Evolutionary conservation across 2,329 filamentous ascomycete species (phyloP).

Genomic region (Metarhizium humberi): DNA sequence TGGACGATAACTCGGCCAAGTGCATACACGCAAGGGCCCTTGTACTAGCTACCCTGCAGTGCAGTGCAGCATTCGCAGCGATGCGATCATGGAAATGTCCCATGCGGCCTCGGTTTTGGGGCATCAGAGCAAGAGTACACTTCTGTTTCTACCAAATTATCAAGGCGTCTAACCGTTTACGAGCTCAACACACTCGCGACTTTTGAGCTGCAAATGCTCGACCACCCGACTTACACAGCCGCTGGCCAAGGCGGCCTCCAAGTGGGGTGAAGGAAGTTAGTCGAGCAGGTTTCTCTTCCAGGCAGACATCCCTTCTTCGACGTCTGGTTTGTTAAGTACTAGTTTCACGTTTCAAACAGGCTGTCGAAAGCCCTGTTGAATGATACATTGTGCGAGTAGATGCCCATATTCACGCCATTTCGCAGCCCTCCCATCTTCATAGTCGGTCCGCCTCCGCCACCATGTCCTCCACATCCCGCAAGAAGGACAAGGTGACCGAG

Average conservation of each 20-base stretch:
- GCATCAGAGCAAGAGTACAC: too few species aligned
- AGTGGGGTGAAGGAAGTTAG: neutral
- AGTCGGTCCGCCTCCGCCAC: neutral
- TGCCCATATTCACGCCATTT: neutral
- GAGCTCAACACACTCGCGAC: neutral
- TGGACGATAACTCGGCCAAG: too few species aligned
- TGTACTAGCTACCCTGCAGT: too few species aligned
- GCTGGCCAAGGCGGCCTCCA: neutral
- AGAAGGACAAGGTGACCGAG: slow-evolving; percentile 17
- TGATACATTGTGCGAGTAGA: too few species aligned
- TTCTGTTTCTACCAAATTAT: too few species aligned
- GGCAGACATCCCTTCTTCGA: neutral
- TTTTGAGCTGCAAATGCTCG: neutral
- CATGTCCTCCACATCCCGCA: slow-evolving; percentile 15
- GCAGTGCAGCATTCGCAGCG: too few species aligned
- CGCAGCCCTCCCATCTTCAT: neutral
- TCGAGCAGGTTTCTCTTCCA: neutral
- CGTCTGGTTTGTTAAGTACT: neutral
- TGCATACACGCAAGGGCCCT: too few species aligned
- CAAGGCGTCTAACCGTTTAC: neutral
- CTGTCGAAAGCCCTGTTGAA: too few species aligned
- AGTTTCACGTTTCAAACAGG: neutral
- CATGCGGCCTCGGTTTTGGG: too few species aligned
- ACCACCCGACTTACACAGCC: neutral
- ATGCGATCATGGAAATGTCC: too few species aligned